These are phyloP conservation scores for Suillus subluteus DNA, from an alignment of 768 basidiomycete genomes.

Conservation along the genomic window DNA sequence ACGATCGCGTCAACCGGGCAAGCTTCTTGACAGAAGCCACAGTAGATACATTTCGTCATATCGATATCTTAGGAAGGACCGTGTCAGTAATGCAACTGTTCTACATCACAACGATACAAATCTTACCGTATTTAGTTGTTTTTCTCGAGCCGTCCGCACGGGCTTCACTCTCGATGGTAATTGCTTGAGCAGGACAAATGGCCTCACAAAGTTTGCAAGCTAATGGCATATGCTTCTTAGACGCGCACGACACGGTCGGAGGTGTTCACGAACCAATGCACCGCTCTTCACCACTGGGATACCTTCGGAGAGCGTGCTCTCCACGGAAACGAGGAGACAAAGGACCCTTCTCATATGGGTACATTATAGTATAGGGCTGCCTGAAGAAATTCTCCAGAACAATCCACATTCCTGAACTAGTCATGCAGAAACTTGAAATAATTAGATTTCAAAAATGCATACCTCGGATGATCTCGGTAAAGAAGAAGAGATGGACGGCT, in stretches of 20 bases:
- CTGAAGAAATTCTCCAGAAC: slow-evolving; percentile 91
- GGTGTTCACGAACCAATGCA: slow-evolving; percentile 81
- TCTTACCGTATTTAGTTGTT: slow-evolving; percentile 94
- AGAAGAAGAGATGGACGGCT: slow-evolving; percentile 95
- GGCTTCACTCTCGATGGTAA: slow-evolving; percentile 98
- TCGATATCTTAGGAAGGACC: slow-evolving; percentile 75
- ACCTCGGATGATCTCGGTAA: slow-evolving; percentile 98
- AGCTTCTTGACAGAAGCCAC: slow-evolving; percentile 99
- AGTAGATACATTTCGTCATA: slow-evolving; percentile 99
- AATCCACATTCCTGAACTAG: slow-evolving; percentile 89
- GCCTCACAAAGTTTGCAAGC: slow-evolving; percentile 99
- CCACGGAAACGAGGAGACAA: slow-evolving; percentile 97
- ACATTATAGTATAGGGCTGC: slow-evolving; percentile 98
- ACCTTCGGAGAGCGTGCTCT: slow-evolving; percentile 94
- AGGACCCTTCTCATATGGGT: slow-evolving; percentile 98
- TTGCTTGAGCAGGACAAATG: slow-evolving; percentile 98
- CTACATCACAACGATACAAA: slow-evolving; percentile 13
- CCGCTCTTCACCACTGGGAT: slow-evolving; percentile 97
- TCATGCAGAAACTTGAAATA: slow-evolving; percentile 19
- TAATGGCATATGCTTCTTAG: slow-evolving; percentile 33
- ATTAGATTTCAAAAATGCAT: slow-evolving; percentile 23
- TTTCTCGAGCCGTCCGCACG: slow-evolving; percentile 93
- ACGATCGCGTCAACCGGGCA: slow-evolving; percentile 99
- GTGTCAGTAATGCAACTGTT: slow-evolving; percentile 9
- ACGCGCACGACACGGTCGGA: slow-evolving; percentile 11